Evolutionary conservation across 1,284 basidiomycete species (phyloP).

Genomic region (Marasmius fiardii): DNA sequence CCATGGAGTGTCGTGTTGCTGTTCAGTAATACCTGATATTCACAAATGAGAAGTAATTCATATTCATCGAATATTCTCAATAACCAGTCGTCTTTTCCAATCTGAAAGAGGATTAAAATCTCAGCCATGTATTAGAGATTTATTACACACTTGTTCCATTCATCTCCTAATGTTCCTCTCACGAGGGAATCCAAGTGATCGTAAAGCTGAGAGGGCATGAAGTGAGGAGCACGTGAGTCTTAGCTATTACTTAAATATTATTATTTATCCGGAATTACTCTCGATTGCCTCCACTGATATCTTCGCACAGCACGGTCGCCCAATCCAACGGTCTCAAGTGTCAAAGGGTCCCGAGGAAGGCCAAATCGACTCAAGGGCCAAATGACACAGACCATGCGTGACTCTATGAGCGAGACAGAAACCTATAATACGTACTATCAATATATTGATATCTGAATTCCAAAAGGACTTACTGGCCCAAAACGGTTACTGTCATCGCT

Average conservation of each 20-base stretch:
- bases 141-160: slow-evolving; percentile 24
- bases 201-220: background rate
- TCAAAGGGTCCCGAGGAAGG: slow-evolving; percentile 22
- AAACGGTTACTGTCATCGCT: slow-evolving; percentile 73
- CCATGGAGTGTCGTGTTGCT: slow-evolving; percentile 6
- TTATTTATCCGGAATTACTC: slow-evolving; percentile 34
- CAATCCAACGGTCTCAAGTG: slow-evolving; percentile 19
- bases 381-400: slow-evolving; percentile 54
- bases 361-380: slow-evolving; percentile 63
- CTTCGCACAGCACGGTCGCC: slow-evolving; percentile 38
- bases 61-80: background rate
- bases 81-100: background rate
- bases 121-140: background rate
- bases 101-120: background rate
- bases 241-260: too few relatives aligned
- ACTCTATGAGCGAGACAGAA: slow-evolving; percentile 58
- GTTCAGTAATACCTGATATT: background rate
- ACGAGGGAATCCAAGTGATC: slow-evolving; percentile 25
- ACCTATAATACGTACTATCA: slow-evolving; percentile 36
- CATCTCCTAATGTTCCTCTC: slow-evolving; percentile 22
- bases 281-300: slow-evolving; percentile 38
- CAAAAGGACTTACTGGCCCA: slow-evolving; percentile 43
- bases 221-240: background rate
- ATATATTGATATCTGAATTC: background rate
- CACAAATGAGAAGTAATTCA: background rate